Evolutionary conservation across 352 stramenopile species (phyloP).

Genomic region (Blastocystis sp.): DNA sequence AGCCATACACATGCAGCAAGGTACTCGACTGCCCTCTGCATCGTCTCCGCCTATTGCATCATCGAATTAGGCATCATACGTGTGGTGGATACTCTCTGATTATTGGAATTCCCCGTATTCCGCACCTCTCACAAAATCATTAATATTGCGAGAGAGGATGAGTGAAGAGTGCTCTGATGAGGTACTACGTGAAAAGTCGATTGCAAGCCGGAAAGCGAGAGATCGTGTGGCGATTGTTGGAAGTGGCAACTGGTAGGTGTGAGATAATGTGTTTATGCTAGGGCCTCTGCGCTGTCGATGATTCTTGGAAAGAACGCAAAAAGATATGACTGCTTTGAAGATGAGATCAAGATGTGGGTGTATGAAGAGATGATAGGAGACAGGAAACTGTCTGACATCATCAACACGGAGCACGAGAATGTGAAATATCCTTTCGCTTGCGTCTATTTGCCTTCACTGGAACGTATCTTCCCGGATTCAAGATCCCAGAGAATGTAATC

Average conservation of each 20-base stretch:
- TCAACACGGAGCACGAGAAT: constrained; percentile 91
- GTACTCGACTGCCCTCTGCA: no score
- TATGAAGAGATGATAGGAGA: constrained; percentile 83
- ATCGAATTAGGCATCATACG: no score
- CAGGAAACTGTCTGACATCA: constrained; percentile 86
- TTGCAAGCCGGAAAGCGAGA: not conserved
- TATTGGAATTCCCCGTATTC: no score
- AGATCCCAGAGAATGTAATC: constrained; percentile 83
- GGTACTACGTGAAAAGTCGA: not conserved
- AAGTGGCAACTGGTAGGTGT: constrained; percentile 36
- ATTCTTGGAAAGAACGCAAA: constrained; percentile 63
- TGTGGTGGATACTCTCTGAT: no score
- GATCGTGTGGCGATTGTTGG: constrained; percentile 27
- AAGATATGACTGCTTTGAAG: constrained; percentile 72
- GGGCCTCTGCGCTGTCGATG: constrained; percentile 60
- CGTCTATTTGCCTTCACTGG: not conserved
- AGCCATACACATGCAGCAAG: no score
- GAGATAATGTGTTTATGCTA: not conserved
- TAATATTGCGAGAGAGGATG: not conserved
- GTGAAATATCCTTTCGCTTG: constrained; percentile 74
- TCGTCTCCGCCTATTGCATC: no score
- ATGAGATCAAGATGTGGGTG: constrained; percentile 90
- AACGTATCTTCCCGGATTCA: constrained; percentile 77
- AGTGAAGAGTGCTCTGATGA: not conserved
- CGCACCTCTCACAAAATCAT: no score